phyloP scores from a whole-genome alignment of 2,329 filamentous ascomycete species.

The Colletotrichum chlorophyti region DNA sequence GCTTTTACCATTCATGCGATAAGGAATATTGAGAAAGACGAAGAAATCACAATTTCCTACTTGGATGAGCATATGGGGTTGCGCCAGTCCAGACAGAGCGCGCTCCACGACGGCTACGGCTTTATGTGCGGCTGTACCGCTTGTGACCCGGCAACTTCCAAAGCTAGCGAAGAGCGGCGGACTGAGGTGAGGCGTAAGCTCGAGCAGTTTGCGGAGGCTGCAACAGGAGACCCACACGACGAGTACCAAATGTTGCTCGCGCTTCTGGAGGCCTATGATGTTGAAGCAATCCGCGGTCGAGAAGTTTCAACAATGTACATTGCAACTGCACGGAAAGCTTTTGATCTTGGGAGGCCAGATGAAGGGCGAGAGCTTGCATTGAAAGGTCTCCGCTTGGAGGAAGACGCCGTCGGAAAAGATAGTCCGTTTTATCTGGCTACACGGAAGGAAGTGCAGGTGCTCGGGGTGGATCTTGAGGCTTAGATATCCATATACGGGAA shows the following conservation, averaged over 20 bases:
- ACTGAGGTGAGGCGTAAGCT: neutral
- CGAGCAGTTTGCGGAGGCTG: slow-evolving; percentile 1
- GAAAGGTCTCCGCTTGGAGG: slow-evolving; percentile 13
- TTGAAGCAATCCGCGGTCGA: slow-evolving; percentile 13
- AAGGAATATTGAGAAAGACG: slow-evolving; percentile 6
- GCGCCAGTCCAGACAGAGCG: neutral
- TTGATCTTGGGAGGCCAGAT: neutral
- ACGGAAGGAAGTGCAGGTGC: neutral
- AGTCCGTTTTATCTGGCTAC: slow-evolving; percentile 18
- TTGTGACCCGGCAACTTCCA: neutral
- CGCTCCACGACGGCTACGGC: slow-evolving; percentile 3
- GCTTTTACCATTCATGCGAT: slow-evolving; percentile 21
- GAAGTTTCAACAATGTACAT: slow-evolving; percentile 19
- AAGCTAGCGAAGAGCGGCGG: slow-evolving; percentile 6
- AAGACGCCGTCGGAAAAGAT: slow-evolving; percentile 23
- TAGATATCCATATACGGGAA: neutral
- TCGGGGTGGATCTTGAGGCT: neutral
- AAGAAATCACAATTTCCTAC: slow-evolving; percentile 27
- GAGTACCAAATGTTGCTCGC: slow-evolving; percentile 12
- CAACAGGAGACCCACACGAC: neutral
- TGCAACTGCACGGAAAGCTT: slow-evolving; percentile 5
- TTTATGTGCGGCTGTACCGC: slow-evolving; percentile 16
- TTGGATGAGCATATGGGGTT: slow-evolving; percentile 19
- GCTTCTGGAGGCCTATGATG: slow-evolving; percentile 8
- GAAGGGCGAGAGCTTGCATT: neutral